These are phyloP conservation scores for Saccharomyces hybrid DNA, from an alignment of 1,139 yeast species.

Conservation along the genomic window DNA sequence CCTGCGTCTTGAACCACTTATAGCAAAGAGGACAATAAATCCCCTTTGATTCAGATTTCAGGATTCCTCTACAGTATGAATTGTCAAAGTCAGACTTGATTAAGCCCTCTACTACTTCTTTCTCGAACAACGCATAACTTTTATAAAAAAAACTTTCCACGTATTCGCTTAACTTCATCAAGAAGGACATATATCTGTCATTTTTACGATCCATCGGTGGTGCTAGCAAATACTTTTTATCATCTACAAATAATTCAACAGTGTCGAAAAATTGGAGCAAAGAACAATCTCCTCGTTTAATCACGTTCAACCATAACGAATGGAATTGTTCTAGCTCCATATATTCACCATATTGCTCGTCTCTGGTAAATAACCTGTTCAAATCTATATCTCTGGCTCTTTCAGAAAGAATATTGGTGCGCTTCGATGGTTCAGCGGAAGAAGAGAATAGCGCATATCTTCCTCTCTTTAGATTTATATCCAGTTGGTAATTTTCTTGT, in stretches of 20 bases:
- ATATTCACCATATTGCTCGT: slow-evolving; percentile 58
- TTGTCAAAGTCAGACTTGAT: slow-evolving; percentile 34
- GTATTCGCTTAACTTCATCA: slow-evolving; percentile 41
- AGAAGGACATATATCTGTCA: slow-evolving; percentile 38
- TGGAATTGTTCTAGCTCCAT: slow-evolving; percentile 51
- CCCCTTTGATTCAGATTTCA: slow-evolving; percentile 28
- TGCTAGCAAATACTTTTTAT: slow-evolving; percentile 19
- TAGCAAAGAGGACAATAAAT: slow-evolving; percentile 60
- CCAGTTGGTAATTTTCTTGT: slow-evolving; percentile 30
- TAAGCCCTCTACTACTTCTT: slow-evolving; percentile 32
- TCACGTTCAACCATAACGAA: slow-evolving; percentile 44
- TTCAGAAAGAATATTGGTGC: slow-evolving; percentile 38
- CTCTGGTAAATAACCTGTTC: slow-evolving; percentile 45
- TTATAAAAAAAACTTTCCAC: slow-evolving; percentile 40
- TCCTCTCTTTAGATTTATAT: slow-evolving; percentile 18
- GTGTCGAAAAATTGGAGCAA: slow-evolving; percentile 46
- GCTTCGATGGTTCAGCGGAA: slow-evolving; percentile 7
- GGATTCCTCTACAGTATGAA: slow-evolving; percentile 8
- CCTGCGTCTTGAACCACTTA: slow-evolving; percentile 52
- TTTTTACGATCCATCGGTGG: slow-evolving; percentile 30
- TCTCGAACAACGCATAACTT: slow-evolving; percentile 45
- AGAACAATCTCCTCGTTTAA: slow-evolving; percentile 30
- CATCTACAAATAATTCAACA: slow-evolving; percentile 35
- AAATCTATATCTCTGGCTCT: slow-evolving; percentile 45
- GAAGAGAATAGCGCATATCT: slow-evolving; percentile 23